Evolutionary conservation across 257 asterid species (phyloP).

Genomic region (Ehretia macrophylla): DNA sequence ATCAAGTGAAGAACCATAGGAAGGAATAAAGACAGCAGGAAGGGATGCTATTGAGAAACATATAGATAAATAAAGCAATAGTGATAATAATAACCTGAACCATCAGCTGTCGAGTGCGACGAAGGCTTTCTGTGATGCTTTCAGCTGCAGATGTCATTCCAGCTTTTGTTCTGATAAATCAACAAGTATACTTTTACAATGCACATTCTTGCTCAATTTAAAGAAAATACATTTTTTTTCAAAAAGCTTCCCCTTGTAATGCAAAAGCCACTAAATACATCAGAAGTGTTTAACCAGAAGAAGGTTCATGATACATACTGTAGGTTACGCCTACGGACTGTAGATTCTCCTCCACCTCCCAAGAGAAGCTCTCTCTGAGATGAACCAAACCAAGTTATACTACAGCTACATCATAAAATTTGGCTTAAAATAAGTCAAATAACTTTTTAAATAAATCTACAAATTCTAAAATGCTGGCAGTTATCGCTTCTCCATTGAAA

Average conservation of each 20-base stretch:
- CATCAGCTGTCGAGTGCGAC: slow-evolving; percentile 95
- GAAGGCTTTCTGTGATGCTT: slow-evolving; percentile 90
- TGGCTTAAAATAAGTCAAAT: too few relatives aligned
- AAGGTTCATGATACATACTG: slow-evolving; percentile 46
- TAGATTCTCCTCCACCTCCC: slow-evolving; percentile 98
- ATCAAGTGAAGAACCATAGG: background rate
- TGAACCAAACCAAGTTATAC: slow-evolving; percentile 18
- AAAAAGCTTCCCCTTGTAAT: background rate
- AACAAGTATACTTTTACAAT: slow-evolving; percentile 1
- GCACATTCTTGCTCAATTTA: slow-evolving; percentile 4
- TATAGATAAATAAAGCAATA: background rate
- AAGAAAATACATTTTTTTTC: background rate
- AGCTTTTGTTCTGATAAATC: slow-evolving; percentile 70
- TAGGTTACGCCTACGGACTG: slow-evolving; percentile 77
- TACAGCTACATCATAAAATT: background rate
- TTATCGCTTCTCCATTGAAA: too few relatives aligned
- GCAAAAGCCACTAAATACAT: background rate
- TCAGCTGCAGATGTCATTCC: slow-evolving; percentile 99
- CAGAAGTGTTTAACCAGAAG: background rate
- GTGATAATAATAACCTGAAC: slow-evolving; percentile 68
- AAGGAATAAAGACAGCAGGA: background rate
- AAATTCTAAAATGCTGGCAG: too few relatives aligned
- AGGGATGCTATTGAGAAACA: background rate
- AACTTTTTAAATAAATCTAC: too few relatives aligned
- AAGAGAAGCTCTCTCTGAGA: slow-evolving; percentile 86